Conservation (phyloP, 805 yeast genomes). For the Suhomyces sp. region DNA sequence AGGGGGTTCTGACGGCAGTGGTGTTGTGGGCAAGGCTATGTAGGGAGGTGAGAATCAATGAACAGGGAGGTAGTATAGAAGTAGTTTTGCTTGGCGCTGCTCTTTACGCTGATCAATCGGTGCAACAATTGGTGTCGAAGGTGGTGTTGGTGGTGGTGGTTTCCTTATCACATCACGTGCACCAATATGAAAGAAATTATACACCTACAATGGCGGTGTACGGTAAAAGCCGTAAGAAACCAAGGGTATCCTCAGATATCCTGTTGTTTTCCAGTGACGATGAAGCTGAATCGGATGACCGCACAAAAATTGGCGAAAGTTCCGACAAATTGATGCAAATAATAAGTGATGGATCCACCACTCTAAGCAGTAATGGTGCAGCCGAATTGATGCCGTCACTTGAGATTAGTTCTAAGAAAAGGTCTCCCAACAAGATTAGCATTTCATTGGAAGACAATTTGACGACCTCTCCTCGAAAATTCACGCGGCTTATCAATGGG, state of each 20-base stretch:
- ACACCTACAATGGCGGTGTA: conserved; percentile 11
- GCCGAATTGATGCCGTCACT: conserved; percentile 6
- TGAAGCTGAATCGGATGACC: conserved; percentile 4
- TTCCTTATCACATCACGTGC: not conserved
- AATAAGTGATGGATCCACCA: not conserved
- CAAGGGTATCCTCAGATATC: conserved; percentile 1
- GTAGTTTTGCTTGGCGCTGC: too few relatives aligned
- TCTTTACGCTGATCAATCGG: too few relatives aligned
- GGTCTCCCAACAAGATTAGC: not conserved
- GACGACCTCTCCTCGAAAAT: conserved; percentile 18
- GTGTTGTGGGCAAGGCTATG: too few relatives aligned
- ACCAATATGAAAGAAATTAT: not conserved
- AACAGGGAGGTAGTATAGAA: too few relatives aligned
- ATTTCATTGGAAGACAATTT: conserved; percentile 2
- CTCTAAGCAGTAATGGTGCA: not conserved
- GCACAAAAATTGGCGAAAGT: not conserved
- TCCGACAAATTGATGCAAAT: not conserved
- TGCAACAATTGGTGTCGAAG: not conserved
- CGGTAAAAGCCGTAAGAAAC: conserved; percentile 7
- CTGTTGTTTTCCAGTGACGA: conserved; percentile 14
- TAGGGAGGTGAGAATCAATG: too few relatives aligned
- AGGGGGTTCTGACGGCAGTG: too few relatives aligned
- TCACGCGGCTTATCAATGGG: not conserved
- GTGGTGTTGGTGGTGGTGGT: not conserved
- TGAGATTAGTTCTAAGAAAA: not conserved